Percentiles rank a stretch among this genome's conserved stretches.
Conservation (phyloP, 2,329 filamentous ascomycete species). For the Stemphylium beticola region DNA sequence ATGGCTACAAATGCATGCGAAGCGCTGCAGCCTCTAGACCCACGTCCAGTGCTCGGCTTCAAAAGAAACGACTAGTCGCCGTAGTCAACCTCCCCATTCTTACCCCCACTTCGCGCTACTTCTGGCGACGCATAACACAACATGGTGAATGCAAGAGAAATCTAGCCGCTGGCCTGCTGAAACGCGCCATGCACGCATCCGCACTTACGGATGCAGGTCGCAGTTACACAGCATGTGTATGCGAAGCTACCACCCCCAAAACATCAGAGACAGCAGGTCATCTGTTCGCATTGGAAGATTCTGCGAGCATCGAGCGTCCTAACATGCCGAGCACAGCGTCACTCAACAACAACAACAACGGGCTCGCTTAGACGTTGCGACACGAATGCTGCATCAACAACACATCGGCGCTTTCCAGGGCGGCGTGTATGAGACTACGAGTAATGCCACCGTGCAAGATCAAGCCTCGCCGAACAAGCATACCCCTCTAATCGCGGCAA, state of each 20-base stretch:
- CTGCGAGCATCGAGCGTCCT: slow-evolving; percentile 11
- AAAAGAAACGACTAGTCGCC: slow-evolving; percentile 3
- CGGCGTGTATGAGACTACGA: slow-evolving; percentile 2
- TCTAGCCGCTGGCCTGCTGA: slow-evolving; percentile 20
- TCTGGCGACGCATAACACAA: slow-evolving; percentile 22
- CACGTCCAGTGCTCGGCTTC: background rate
- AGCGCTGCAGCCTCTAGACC: no score
- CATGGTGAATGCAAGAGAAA: slow-evolving; percentile 17
- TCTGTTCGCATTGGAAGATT: slow-evolving; percentile 14
- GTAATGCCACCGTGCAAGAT: slow-evolving; percentile 13
- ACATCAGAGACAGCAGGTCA: slow-evolving; percentile 26
- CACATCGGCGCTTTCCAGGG: slow-evolving; percentile 2
- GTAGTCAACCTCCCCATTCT: background rate
- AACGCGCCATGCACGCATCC: slow-evolving; percentile 31
- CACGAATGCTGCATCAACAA: slow-evolving; percentile 4
- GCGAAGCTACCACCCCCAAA: slow-evolving; percentile 11
- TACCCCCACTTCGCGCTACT: slow-evolving; percentile 21
- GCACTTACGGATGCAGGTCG: slow-evolving; percentile 16
- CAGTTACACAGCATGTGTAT: slow-evolving; percentile 20
- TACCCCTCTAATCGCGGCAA: slow-evolving; percentile 25
- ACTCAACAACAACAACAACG: slow-evolving; percentile 10
- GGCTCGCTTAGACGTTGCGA: slow-evolving; percentile 1
- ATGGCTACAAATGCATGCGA: background rate
- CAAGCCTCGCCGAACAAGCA: slow-evolving; percentile 19
- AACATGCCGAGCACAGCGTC: slow-evolving; percentile 26